Base-by-base conservation (phyloP, 805 yeast genomes). In the Candida parachauliodes region DNA sequence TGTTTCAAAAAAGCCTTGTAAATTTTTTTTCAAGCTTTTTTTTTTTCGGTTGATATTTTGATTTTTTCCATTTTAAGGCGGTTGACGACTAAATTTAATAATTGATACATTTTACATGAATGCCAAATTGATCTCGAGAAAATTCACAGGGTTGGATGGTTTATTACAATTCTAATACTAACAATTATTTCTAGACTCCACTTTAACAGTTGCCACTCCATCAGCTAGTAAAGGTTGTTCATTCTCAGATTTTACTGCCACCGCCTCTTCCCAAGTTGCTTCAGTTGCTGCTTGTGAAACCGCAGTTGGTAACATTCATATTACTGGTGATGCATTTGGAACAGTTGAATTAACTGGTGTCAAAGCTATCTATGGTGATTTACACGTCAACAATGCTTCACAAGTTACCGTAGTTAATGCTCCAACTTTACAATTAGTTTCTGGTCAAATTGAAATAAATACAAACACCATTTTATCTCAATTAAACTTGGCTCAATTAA, bases 201-300 rank as follows among this genome's bases (percentile, higher is more conserved):
- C 67, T 31, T 65, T 75, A 50, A 70, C 77, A 41, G 62, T 74
- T 32, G 66, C 71, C 38, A 72, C 77, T 30, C 79, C 85, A 39
- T 59, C 80, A 31, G 79, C 77, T 44, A 55, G 76, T 40, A 72
- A 75, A 46, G 68, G 77, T 20, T 85, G 94, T 76, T 72, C 84
- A 26, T 78, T 82, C 69, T 53, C 68, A 20, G 61, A 67, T 34
- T 69, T 72, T 50, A 85, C 95, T 37, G 95, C 88, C 51, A 79
- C 93, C 39, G 77, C 81, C 29, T 88, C 88, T 65, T 52, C 84
- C 22, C 89, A 88, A 50, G 78, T 91, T 57, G 95, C 88, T 53
- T 55, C 61, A 19, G 76, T 83, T 38, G 63, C 86, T 34, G 71
- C 79, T 32, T 93, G 98, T 78, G 62, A 76, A 26, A 83, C 88